phyloP scores from a whole-genome alignment of 306 rosid genomes.

The Herpetospermum pedunculosum region DNA sequence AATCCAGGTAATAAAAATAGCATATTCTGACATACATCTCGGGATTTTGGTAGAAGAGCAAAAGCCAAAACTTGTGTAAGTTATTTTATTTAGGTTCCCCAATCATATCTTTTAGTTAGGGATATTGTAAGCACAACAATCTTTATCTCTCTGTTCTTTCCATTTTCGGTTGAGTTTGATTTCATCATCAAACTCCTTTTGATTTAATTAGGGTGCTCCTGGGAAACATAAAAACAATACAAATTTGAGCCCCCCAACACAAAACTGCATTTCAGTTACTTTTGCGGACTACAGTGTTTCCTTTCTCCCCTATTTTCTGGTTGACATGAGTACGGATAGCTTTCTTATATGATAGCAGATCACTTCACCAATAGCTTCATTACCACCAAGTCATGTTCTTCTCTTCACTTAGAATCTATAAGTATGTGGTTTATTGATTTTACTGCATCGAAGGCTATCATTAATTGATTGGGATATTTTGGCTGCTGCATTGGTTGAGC shows the following conservation, averaged over 20 bases:
- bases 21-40: not conserved
- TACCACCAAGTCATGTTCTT: not conserved
- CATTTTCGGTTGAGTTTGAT: not conserved
- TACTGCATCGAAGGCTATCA: not conserved
- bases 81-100: not conserved
- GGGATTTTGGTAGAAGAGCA: no score
- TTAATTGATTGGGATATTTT: not conserved
- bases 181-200: not conserved
- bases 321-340: not conserved
- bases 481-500: not conserved
- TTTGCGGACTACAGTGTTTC: not conserved
- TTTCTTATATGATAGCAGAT: not conserved
- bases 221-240: no score
- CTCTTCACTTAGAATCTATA: not conserved
- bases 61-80: not conserved
- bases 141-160: not conserved
- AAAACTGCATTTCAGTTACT: not conserved
- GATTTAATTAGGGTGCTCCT: not conserved
- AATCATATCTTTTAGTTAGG: not conserved
- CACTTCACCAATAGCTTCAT: not conserved
- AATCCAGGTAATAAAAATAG: constrained; percentile 64
- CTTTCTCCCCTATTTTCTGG: not conserved
- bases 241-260: not conserved
- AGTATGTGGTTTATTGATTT: not conserved
- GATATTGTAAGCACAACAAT: not conserved